Base-by-base conservation (phyloP, 1,139 yeast species). In the Saccharomyces hybrid region DNA sequence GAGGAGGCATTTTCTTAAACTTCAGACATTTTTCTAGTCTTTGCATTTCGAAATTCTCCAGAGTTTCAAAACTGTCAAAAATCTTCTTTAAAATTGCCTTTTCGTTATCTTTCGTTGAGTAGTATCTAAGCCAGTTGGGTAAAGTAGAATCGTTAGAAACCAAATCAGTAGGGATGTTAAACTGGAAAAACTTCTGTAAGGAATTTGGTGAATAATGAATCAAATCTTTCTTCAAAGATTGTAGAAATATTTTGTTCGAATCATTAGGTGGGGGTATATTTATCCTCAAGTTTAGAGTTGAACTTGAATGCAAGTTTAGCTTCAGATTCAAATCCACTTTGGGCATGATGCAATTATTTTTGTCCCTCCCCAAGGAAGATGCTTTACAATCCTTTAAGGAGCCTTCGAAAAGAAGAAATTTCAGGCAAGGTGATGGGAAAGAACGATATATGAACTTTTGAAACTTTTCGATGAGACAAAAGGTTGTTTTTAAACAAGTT, bases 11-110 rank as follows among this genome's bases (percentile, higher is more conserved):
- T 11, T 16, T 16, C 44, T 38, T 38, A 6, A 16, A 38, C 19
- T 60, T 51, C 24, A 68, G 48, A 49, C 70, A 65, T 19, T 62
- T 61, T 53, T 75, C 76, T 50, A 82, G 68, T 57, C 86, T 70
- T 14, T 72, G 64, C 58, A 76, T 77, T 63, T 83, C 88, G 52
- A 75, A 64, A 57, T 75, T 77, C 63, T 83, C 88, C 52, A 75
- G 64, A 42, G 69, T 70, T 67, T 82, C 86, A 56, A 81, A 77
- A 56, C 73, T 77, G 54, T 71, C 67, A 60, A 81, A 79, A 55
- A 78, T 73, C 9, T 65, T 58, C 21, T 73, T 65, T 51, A 82
- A 66, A 19, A 71, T 63, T 47, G 58, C 65, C n/a, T 74, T 66
- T 0, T 77, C 70, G 3, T 64, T 66, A n/a, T 70, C 64, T 32